phyloP scores from a whole-genome alignment of 805 yeast species.

The Teunomyces lycoperdinae region DNA sequence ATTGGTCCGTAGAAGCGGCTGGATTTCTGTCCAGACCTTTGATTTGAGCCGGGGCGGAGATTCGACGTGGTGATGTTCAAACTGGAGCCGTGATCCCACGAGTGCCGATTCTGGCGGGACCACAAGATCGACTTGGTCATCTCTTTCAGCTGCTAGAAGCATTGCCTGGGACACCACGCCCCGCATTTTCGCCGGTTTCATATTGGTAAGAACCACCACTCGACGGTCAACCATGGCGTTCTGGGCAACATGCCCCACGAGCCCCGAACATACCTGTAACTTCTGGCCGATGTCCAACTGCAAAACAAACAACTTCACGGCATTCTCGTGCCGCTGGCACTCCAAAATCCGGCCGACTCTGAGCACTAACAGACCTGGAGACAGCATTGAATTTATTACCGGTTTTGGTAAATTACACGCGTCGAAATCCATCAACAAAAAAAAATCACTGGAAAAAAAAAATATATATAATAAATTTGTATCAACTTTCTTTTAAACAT shows the following conservation, averaged over 20 bases:
- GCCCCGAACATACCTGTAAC: slow-evolving; percentile 59
- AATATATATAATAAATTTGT: neutral
- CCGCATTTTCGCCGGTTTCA: slow-evolving; percentile 62
- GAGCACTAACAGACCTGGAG: slow-evolving; percentile 19
- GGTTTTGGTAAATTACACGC: slow-evolving; percentile 3
- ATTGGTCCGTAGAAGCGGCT: slow-evolving; percentile 27
- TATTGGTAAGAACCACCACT: slow-evolving; percentile 55
- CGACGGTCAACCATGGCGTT: slow-evolving; percentile 35
- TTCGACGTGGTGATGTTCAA: slow-evolving; percentile 20
- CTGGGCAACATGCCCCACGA: slow-evolving; percentile 43
- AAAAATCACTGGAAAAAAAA: neutral
- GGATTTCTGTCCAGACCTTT: slow-evolving; percentile 34
- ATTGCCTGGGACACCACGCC: slow-evolving; percentile 63
- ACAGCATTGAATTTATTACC: neutral
- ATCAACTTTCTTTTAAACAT: slow-evolving; percentile 13
- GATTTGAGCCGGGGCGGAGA: slow-evolving; percentile 27
- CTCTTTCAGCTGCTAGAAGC: slow-evolving; percentile 56
- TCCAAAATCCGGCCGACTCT: slow-evolving; percentile 49
- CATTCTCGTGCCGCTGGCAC: slow-evolving; percentile 50
- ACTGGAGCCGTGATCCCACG: slow-evolving; percentile 41
- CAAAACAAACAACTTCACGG: slow-evolving; percentile 59
- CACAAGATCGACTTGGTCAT: slow-evolving; percentile 42
- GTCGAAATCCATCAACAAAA: neutral
- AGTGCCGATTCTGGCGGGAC: slow-evolving; percentile 38
- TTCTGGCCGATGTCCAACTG: slow-evolving; percentile 33